A percentile compares a stretch with the other conserved stretches of the same genome.
Conservation (phyloP, 768 basidiomycete species). For the Lentinula edodes region DNA sequence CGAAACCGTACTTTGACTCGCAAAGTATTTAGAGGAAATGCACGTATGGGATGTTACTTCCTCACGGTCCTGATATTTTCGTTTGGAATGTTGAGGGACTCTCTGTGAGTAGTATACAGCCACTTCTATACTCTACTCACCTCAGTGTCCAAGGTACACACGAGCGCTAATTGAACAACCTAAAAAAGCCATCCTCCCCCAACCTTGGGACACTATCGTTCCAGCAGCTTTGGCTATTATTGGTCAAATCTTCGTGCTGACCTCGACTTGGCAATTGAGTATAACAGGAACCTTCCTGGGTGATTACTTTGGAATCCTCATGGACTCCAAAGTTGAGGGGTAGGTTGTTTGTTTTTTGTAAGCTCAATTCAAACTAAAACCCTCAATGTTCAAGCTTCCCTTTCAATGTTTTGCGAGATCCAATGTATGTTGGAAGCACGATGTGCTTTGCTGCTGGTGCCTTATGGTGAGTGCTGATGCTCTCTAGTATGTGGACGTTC, state of each 20-base stretch:
- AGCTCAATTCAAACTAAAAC: neutral
- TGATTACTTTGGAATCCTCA: conserved; percentile 82
- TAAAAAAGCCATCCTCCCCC: conserved; percentile 53
- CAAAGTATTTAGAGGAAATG: conserved; percentile 62
- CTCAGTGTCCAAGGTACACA: conserved; percentile 51
- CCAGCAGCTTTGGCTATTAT: conserved; percentile 55
- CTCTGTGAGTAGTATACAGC: conserved; percentile 50
- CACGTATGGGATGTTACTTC: conserved; percentile 78
- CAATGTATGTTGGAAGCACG: conserved; percentile 97
- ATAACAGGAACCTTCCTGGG: conserved; percentile 91
- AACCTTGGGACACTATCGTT: conserved; percentile 55
- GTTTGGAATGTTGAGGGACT: conserved; percentile 81
- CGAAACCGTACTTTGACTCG: conserved; percentile 85
- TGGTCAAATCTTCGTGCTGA: conserved; percentile 84
- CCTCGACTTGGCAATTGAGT: conserved; percentile 86
- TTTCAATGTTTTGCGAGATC: conserved; percentile 87
- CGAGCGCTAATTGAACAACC: conserved; percentile 77
- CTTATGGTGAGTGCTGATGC: conserved; percentile 58
- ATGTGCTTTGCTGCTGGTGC: conserved; percentile 84
- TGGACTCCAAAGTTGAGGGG: conserved; percentile 86
- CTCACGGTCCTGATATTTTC: conserved; percentile 81
- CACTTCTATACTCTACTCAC: neutral
- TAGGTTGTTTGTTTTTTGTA: conserved; percentile 16
- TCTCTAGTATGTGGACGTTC: neutral
- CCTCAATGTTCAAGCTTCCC: conserved; percentile 55